Percentiles rank a stretch among this genome's conserved stretches.
Conservation (phyloP, 2,329 filamentous ascomycete species). For the Talaromyces sp. region DNA sequence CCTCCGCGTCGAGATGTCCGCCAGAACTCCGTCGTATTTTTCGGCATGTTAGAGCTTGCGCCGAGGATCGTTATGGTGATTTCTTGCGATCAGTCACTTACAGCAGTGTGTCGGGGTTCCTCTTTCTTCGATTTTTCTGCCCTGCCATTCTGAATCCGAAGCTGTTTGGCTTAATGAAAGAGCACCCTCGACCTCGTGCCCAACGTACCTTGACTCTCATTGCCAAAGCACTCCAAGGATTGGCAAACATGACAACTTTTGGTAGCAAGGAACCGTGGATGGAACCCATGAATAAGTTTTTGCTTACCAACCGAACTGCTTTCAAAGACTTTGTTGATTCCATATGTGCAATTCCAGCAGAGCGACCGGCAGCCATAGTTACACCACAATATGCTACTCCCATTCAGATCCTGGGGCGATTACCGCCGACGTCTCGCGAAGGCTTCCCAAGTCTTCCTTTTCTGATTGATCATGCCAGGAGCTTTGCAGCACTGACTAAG, state of each 20-base stretch:
- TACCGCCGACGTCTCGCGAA: slow-evolving; percentile 77
- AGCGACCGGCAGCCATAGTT: slow-evolving; percentile 60
- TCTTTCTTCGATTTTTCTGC: slow-evolving; percentile 93
- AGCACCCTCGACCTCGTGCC: slow-evolving; percentile 76
- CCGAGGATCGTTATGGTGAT: slow-evolving; percentile 90
- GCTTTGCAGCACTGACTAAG: slow-evolving; percentile 77
- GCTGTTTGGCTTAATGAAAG: slow-evolving; percentile 80
- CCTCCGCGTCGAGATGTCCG: slow-evolving; percentile 71
- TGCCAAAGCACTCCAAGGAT: slow-evolving; percentile 83
- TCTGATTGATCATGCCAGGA: slow-evolving; percentile 81
- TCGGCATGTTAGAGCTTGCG: slow-evolving; percentile 85
- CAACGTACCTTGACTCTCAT: slow-evolving; percentile 88
- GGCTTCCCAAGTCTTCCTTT: slow-evolving; percentile 92
- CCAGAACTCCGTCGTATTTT: slow-evolving; percentile 79
- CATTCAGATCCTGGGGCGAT: slow-evolving; percentile 77
- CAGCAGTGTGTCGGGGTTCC: slow-evolving; percentile 89
- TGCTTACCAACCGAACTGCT: slow-evolving; percentile 68
- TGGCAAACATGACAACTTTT: slow-evolving; percentile 87
- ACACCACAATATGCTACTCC: slow-evolving; percentile 90
- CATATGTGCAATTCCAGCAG: slow-evolving; percentile 76
- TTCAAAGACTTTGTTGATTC: slow-evolving; percentile 86
- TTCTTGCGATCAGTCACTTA: slow-evolving; percentile 86
- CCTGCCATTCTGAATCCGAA: slow-evolving; percentile 95
- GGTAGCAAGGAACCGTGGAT: slow-evolving; percentile 98
- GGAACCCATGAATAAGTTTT: slow-evolving; percentile 94